Conservation (phyloP, 352 stramenopile species). For the Phytophthora pinifolia region DNA sequence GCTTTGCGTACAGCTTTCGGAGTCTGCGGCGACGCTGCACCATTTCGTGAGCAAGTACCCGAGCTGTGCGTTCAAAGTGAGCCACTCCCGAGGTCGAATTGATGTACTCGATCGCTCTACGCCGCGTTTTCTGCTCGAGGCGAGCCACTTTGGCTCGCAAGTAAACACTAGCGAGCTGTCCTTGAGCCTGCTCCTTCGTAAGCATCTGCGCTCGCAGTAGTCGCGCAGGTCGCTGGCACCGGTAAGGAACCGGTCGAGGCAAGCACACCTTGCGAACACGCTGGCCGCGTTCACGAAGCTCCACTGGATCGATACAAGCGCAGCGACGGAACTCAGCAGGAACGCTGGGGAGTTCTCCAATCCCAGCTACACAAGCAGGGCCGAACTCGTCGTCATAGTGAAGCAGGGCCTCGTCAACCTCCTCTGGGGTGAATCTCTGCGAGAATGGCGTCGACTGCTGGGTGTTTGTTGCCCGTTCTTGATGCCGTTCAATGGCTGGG, state of each 20-base stretch:
- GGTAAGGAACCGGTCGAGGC: slow-evolving; percentile 36
- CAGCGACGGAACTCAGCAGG: slow-evolving; percentile 49
- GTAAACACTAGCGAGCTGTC: slow-evolving; percentile 62
- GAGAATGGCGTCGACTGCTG: slow-evolving; percentile 13
- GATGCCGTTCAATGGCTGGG: slow-evolving; percentile 41
- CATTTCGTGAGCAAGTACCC: slow-evolving; percentile 28
- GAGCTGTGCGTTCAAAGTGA: slow-evolving; percentile 53
- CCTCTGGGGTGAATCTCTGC: slow-evolving; percentile 35
- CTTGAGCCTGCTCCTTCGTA: slow-evolving; percentile 61
- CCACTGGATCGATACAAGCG: slow-evolving; percentile 45
- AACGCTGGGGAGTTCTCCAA: slow-evolving; percentile 4
- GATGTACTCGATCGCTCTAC: slow-evolving; percentile 63
- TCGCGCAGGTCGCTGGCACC: slow-evolving; percentile 46
- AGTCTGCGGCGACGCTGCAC: slow-evolving; percentile 36
- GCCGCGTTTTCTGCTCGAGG: slow-evolving; percentile 48
- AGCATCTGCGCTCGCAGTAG: slow-evolving; percentile 65
- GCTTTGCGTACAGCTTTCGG: slow-evolving; percentile 37
- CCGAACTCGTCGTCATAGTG: slow-evolving; percentile 68
- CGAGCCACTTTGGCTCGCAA: slow-evolving; percentile 49
- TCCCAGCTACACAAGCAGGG: slow-evolving; percentile 24
- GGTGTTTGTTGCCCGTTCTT: slow-evolving; percentile 1
- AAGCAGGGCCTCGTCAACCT: slow-evolving; percentile 54
- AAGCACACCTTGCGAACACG: slow-evolving; percentile 50
- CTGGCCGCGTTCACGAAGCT: slow-evolving; percentile 21
- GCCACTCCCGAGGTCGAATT: slow-evolving; percentile 49